phyloP scores from a whole-genome alignment of 176 grass and related monocot genomes.

The Poa pratensis region DNA sequence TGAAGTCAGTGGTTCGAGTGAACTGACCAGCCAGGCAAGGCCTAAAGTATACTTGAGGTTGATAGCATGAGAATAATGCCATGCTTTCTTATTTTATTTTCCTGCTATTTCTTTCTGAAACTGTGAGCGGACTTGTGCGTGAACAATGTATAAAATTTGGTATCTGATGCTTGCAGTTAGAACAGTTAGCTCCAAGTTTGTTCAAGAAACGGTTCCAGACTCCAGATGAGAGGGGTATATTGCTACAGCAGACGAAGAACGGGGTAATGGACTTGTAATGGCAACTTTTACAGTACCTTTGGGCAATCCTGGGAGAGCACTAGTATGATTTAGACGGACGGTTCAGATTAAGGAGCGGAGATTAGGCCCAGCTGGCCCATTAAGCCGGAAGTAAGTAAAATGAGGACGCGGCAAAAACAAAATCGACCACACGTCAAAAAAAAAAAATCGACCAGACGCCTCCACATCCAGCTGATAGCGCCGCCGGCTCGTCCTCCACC shows the following conservation, averaged over 20 bases:
- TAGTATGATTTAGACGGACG: too few relatives aligned
- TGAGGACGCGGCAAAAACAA: too few relatives aligned
- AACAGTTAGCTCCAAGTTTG: conserved; percentile 42
- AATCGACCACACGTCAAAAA: too few relatives aligned
- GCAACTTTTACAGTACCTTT: neutral
- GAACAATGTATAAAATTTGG: neutral
- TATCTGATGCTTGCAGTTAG: conserved; percentile 50
- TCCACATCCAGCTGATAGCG: too few relatives aligned
- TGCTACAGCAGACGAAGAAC: conserved; percentile 38
- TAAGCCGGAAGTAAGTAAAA: too few relatives aligned
- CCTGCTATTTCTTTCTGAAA: neutral
- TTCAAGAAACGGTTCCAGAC: conserved; percentile 21
- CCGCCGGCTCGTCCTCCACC: too few relatives aligned
- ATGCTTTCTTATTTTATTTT: neutral
- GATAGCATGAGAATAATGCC: conserved; percentile 54
- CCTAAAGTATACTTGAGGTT: conserved; percentile 53
- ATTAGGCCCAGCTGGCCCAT: too few relatives aligned
- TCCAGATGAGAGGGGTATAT: too few relatives aligned
- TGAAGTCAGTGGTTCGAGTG: too few relatives aligned
- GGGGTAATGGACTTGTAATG: conserved; percentile 41
- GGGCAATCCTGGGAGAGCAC: too few relatives aligned
- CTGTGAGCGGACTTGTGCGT: neutral
- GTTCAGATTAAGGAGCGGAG: too few relatives aligned
- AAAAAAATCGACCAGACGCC: too few relatives aligned
- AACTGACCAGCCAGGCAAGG: neutral